These are phyloP conservation scores for Sanchytrium tribonematis DNA, from an alignment of 371 early-diverging fungal genomes.

Conservation along the genomic window DNA sequence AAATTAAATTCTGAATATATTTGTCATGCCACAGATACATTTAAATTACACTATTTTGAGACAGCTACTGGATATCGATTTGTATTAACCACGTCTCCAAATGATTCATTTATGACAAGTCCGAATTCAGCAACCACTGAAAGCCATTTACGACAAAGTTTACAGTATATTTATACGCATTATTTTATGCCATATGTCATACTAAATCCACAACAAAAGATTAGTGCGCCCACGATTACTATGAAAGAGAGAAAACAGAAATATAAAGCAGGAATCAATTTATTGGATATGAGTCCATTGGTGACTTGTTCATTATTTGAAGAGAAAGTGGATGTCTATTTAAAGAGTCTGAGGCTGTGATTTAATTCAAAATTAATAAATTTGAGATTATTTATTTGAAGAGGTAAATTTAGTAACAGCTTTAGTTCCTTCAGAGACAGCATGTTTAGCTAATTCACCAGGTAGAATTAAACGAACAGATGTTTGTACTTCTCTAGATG, in stretches of 20 bases:
- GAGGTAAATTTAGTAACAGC: conserved; percentile 85
- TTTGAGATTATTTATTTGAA: conserved; percentile 15
- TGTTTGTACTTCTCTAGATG: conserved; percentile 80
- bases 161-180: background rate
- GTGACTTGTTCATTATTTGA: background rate
- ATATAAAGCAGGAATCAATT: background rate
- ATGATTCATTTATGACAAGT: background rate
- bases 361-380: background rate
- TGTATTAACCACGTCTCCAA: background rate
- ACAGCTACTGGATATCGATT: background rate
- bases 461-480: conserved; percentile 73
- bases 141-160: background rate
- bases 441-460: conserved; percentile 86
- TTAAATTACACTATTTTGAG: background rate
- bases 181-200: background rate
- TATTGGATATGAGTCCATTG: background rate
- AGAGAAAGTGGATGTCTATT: background rate
- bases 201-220: background rate
- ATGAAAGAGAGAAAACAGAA: background rate
- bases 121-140: background rate
- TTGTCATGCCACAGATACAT: background rate
- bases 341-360: background rate
- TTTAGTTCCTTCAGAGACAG: conserved; percentile 89
- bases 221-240: background rate
- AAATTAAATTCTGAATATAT: background rate